Base-by-base conservation (phyloP, 306 rosid species). In the Acacia acuminata region DNA sequence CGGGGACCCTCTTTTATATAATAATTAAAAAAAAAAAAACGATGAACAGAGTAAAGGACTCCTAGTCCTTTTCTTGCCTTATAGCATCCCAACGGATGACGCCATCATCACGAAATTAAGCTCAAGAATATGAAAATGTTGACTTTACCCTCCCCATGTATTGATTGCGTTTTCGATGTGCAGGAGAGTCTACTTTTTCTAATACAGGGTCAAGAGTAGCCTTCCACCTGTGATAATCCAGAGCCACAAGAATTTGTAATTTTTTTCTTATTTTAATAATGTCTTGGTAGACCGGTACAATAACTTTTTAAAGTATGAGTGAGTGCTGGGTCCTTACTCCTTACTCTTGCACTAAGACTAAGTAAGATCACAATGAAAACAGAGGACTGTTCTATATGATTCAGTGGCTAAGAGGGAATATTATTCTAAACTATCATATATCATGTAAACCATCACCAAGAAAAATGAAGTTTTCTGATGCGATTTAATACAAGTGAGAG, bases 51-150 rank as follows among this genome's bases (percentile, higher is more conserved):
- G 27, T 19, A 10, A 32, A 74, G 65, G 66, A 27, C 27, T n/a
- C n/a, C n/a, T n/a, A n/a, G n/a, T 77, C 58, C 81, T 25, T 77
- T 20, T 65, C 45, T 63, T 77, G 61, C 34, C 7, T 19, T 67
- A 19, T 6, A 45, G 47, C 30, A 64, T 44, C 5, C 19, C 8
- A 22, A 47, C n/a, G 15, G 48, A 38, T 14, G 50, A 45, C 13
- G 10, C 22, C 74, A 27, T 48, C 66, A 66, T 67, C 66, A 34
- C 75, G 22, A 11, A 78, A 78, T 36, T 51, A 53, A 36, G 82
- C 75, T 48, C 13, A 3, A 53, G 67, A 51, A 55, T 36, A 10
- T 73, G 3, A 50, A 73, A 50, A 27, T 9, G 22, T 73, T 50
- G 43, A 73, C 63, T 67, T 66, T 32, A 8, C 40, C 45, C 36